Evolutionary conservation across 2,329 filamentous ascomycete species (phyloP), one percentile per base, ranked within the genome.

Genomic region (Fulvia fulva): DNA sequence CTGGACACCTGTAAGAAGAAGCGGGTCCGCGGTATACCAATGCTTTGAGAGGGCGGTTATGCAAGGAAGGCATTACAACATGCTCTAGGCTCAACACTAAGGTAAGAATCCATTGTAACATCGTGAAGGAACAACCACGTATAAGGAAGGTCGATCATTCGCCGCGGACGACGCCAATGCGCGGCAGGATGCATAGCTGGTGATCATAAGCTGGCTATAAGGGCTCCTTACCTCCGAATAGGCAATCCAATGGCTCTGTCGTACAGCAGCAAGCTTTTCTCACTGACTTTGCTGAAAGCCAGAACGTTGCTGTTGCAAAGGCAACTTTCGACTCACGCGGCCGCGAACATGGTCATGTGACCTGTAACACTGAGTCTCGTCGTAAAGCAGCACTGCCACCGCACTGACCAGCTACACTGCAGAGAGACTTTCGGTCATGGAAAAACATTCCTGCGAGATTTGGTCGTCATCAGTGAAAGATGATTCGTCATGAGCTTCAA

Each of bases 1-100:
- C 64, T 21, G 64, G 60, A 32, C 59, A 60, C 6, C 61, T 57
- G 6, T 57, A 50, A 23, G 51, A 59, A 2, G 63, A 22, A 4
- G 59, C 58, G 44, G 59, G 60, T 30, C 63, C 63, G 6, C 63
- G 60, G 25, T 64, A 65, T 19, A 65, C 62, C 34, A 64, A 44
- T 32, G 63, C 63, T 46, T 58, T 53, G 6, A 57, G 53, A 12
- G 30, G 50, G 9, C 28, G 23, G 9, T 19, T 22, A 2, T 16
- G 16, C 6, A n/a, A n/a, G n/a, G 25, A 32, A n/a, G 44, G 22
- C 44, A 47, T 25, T 25, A 26, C 21, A 47, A 21, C 25, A 26
- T 23, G 8, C 19, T 23, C 44, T 3, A 47, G 21, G 22, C 21
- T 47, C 44, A 26, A 14, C 25, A 25, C 44, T 23, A 47, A 25